These are phyloP conservation scores for Pholiota microspora DNA, from an alignment of 768 basidiomycete species.

Conservation along the genomic window DNA sequence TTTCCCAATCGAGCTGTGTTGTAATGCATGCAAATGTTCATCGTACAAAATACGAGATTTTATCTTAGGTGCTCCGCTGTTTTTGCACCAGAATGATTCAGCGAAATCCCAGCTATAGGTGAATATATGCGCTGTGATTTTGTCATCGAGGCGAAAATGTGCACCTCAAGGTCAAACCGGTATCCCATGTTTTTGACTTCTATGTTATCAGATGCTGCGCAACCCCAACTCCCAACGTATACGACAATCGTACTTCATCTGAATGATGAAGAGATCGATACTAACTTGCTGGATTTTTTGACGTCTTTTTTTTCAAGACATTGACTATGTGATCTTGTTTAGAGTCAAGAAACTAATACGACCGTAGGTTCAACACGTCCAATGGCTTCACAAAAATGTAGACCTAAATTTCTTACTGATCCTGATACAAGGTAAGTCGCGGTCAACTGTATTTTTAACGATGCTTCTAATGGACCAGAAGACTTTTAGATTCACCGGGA, in stretches of 20 bases:
- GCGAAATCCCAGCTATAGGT: background rate
- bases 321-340: too few relatives aligned
- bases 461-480: background rate
- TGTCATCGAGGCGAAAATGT: background rate
- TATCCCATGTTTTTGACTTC: background rate
- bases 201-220: background rate
- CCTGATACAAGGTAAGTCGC: slow-evolving; percentile 1
- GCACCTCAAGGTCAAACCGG: background rate
- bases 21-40: slow-evolving; percentile 1
- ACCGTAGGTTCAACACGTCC: too few relatives aligned
- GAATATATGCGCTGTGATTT: background rate
- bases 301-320: too few relatives aligned
- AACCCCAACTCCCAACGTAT: too few relatives aligned
- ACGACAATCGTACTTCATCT: too few relatives aligned
- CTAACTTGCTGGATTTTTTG: too few relatives aligned
- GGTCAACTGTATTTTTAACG: background rate
- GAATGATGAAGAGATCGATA: too few relatives aligned
- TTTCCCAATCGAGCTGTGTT: background rate
- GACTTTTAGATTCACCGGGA: background rate
- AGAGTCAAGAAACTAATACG: too few relatives aligned
- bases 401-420: too few relatives aligned
- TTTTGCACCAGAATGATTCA: too few relatives aligned
- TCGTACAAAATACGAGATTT: slow-evolving; percentile 6
- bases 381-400: too few relatives aligned
- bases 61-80: background rate